These are phyloP conservation scores for Fusarium mexicanum DNA, from an alignment of 2,329 filamentous ascomycete genomes.

Conservation along the genomic window DNA sequence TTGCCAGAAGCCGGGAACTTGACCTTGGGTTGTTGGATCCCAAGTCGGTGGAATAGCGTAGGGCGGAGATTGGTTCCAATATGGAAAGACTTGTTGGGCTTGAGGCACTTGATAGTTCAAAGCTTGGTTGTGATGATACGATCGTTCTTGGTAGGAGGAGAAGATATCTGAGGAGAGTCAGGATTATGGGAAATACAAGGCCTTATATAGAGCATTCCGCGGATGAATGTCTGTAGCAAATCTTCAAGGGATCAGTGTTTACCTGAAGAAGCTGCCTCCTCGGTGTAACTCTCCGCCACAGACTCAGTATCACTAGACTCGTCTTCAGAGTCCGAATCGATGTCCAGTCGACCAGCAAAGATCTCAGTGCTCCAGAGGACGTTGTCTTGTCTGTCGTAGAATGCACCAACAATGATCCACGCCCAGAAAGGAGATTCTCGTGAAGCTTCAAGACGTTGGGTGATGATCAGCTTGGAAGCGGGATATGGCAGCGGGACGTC, in stretches of 20 bases:
- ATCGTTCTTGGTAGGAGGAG: slow-evolving; percentile 1
- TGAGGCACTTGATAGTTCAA: not conserved
- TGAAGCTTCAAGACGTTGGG: slow-evolving; percentile 52
- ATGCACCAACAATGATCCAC: slow-evolving; percentile 58
- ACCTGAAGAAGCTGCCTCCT: slow-evolving; percentile 33
- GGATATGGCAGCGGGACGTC: slow-evolving; percentile 53
- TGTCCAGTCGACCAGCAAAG: slow-evolving; percentile 49
- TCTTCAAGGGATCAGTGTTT: slow-evolving; percentile 13
- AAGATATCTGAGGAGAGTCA: slow-evolving; percentile 27
- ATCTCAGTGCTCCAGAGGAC: slow-evolving; percentile 59
- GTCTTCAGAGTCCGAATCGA: slow-evolving; percentile 41
- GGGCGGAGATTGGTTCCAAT: slow-evolving; percentile 10
- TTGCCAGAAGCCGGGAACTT: slow-evolving; percentile 50
- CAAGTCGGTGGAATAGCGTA: slow-evolving; percentile 30
- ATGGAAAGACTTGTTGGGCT: slow-evolving; percentile 8
- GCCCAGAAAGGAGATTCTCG: slow-evolving; percentile 52
- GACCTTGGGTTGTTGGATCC: slow-evolving; percentile 45
- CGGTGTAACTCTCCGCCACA: slow-evolving; percentile 10
- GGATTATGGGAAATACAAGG: not conserved
- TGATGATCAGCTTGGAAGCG: slow-evolving; percentile 57
- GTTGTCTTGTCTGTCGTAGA: slow-evolving; percentile 55
- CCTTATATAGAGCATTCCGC: slow-evolving; percentile 19
- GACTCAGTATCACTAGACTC: slow-evolving; percentile 28
- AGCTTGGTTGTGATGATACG: not conserved
- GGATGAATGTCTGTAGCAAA: slow-evolving; percentile 1